Evolutionary conservation across 2,329 filamentous ascomycete species (phyloP), one percentile per base, ranked within the genome.

Genomic region (Calonectria naviculata): DNA sequence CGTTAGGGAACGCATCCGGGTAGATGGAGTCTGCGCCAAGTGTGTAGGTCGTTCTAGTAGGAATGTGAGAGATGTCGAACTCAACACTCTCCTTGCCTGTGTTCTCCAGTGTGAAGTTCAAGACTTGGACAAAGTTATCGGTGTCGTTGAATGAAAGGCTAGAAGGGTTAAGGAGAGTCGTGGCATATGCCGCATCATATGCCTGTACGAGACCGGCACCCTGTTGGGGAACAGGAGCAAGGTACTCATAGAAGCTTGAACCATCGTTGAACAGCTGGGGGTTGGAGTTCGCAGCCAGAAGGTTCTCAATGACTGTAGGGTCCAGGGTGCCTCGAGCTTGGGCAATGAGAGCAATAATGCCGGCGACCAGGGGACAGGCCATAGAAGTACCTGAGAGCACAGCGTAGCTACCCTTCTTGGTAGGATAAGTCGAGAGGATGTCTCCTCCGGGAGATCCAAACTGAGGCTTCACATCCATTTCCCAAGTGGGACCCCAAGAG

Each of bases 91-190:
- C 82, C 17, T 80, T 80, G 52, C 87, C 88, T 5, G 84, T 83
- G 83, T 93, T 93, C 75, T 81, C 84, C 73, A 93, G 84, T 44
- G 84, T 86, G 77, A 93, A 90, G 73, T 86, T 86, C 46, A 86
- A 81, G 2, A 82, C 83, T 15, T 83, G 80, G 46, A 80, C 79
- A 72, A 91, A 87, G 83, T 92, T 78, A 73, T 89, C 88, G 0
- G 90, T 91, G 78, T 93, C 91, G 78, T 93, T 92, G 81, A 92
- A 92, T 5, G 89, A 86, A 13, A 93, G 81, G 78, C 87, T 89
- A n/a, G 88, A 88, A 12, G 85, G 86, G 75, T 86, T 87, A 21
- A 92, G 82, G 13, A 89, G 77, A 2, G 87, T 87, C 3, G 84
- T 89, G 19, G 87, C 83, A 73, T 88, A 86, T 6, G 90, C 88